Base-by-base conservation (phyloP, 139 green algal genomes). In the Eudorina sp. region DNA sequence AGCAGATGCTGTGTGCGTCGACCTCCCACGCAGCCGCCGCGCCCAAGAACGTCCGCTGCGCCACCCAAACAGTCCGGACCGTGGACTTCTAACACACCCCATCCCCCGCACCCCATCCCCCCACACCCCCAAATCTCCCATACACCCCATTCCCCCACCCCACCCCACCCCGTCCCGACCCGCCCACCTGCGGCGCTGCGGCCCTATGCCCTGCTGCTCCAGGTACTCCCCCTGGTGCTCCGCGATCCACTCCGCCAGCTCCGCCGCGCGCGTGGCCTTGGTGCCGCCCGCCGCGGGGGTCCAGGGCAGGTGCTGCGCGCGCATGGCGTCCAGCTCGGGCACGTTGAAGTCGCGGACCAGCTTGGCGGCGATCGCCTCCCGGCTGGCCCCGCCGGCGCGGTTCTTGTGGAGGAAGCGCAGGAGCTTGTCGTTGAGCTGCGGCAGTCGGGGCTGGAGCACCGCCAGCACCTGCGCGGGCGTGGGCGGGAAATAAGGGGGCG, bases 221-320 rank as follows among this genome's bases (percentile, higher is more conserved):
- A 88, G 82, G 68, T 88, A 88, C 31, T 88, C 82, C 8, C 21
- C 23, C 46, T 69, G 64, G 46, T 69, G 64, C 64, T 88, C 82
- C 46, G 6, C 11, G 3, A 88, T 41, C 82, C 82, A 88, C 45
- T 79, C 64, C 21, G 82, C 82, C 82, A 88, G 82, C 82, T 88
- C 82, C 21, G 64, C 82, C 16, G 82, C 82, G 1, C 34, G 31
- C 7, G 31, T n/a, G 1, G 82, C 82, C 82, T 88, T 88, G 45
- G 48, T 78, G 80, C 80, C 80, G 8, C 46, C 82, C 3, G 46
- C 38, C 34, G 82, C 66, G 31, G 66, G 45, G 18, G 21, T 40
- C 82, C 82, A 88, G 34, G 82, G 82, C 66, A 88, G 82, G 66
- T 88, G 82, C 66, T 18, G 1, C 41, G 31, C 31, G 25, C 66